Conservation (phyloP, 352 stramenopile species). For the Aphanomyces stellatus region DNA sequence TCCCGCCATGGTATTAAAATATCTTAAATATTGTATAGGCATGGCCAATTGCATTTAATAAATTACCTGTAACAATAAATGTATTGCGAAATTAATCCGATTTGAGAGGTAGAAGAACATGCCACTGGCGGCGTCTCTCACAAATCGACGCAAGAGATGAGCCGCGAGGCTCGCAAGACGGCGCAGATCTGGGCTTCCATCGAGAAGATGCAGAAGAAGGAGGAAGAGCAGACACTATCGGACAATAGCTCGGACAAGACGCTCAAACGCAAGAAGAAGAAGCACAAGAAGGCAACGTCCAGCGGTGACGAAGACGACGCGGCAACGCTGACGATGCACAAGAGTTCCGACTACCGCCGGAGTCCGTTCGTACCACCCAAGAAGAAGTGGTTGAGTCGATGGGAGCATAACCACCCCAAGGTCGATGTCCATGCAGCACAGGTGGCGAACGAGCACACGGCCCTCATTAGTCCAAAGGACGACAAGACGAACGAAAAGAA, state of each 20-base stretch:
- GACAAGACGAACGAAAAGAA: no score
- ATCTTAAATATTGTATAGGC: background rate
- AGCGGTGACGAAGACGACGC: conserved; percentile 23
- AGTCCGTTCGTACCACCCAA: conserved; percentile 9
- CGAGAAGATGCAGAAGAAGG: conserved; percentile 59
- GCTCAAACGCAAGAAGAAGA: conserved; percentile 31
- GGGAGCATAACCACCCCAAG: conserved; percentile 6
- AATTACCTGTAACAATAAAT: no score
- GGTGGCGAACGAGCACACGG: background rate
- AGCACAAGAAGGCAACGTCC: conserved; percentile 22
- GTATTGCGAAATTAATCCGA: background rate
- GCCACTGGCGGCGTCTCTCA: background rate
- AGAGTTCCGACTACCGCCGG: background rate
- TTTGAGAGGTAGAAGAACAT: background rate
- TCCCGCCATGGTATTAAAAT: no score
- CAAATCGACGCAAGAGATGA: conserved; percentile 28
- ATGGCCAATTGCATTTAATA: no score
- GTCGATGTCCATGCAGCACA: background rate
- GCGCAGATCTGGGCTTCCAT: conserved; percentile 71
- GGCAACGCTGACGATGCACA: conserved; percentile 20
- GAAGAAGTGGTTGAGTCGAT: conserved; percentile 17
- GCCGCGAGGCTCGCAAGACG: conserved; percentile 69
- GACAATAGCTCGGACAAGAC: conserved; percentile 22
- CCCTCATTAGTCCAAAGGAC: no score
- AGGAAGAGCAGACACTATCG: conserved; percentile 20